Percentiles rank a stretch among this genome's conserved stretches.
These are phyloP conservation scores for Globisporangium sylvaticum DNA, from an alignment of 352 stramenopile species.

Conservation along the genomic window DNA sequence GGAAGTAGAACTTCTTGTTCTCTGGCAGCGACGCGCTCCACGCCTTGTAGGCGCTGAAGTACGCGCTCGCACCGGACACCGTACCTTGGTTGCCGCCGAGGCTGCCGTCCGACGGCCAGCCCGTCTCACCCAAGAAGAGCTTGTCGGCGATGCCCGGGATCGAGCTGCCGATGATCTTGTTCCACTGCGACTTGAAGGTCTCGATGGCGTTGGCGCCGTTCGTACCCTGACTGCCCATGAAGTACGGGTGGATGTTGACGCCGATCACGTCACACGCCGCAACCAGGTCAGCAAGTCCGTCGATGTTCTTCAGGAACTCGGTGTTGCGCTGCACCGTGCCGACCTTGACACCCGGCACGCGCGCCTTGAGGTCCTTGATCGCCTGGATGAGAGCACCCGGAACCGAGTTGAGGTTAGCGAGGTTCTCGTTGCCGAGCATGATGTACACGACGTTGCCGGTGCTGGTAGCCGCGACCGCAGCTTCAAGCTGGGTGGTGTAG, in stretches of 20 bases:
- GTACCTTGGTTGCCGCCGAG: constrained; percentile 34
- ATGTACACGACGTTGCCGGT: constrained; percentile 45
- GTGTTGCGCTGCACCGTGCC: constrained; percentile 68
- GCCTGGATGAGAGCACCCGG: constrained; percentile 40
- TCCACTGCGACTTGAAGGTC: constrained; percentile 47
- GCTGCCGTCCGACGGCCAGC: constrained; percentile 41
- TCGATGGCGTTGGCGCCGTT: constrained; percentile 31
- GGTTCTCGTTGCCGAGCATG: constrained; percentile 73
- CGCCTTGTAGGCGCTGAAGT: constrained; percentile 58
- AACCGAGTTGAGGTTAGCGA: constrained; percentile 25
- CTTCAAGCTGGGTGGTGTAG: constrained; percentile 34
- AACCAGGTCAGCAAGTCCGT: constrained; percentile 36
- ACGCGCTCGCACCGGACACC: constrained; percentile 29
- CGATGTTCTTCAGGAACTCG: constrained; percentile 39
- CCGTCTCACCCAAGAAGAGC: constrained; percentile 50
- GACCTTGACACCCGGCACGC: constrained; percentile 45
- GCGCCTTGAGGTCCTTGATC: constrained; percentile 47
- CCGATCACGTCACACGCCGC: constrained; percentile 40
- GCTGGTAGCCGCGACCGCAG: constrained; percentile 38
- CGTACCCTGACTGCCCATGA: constrained; percentile 28
- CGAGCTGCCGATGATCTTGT: constrained; percentile 35
- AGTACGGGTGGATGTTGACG: constrained; percentile 63
- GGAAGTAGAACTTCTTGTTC: constrained; percentile 68
- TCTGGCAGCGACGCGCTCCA: constrained; percentile 44
- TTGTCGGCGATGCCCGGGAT: constrained; percentile 28